A percentile compares a stretch with the other conserved stretches of the same genome.
These are phyloP conservation scores for Sporopachydermia lactativora DNA, from an alignment of 805 yeast genomes.

Conservation along the genomic window DNA sequence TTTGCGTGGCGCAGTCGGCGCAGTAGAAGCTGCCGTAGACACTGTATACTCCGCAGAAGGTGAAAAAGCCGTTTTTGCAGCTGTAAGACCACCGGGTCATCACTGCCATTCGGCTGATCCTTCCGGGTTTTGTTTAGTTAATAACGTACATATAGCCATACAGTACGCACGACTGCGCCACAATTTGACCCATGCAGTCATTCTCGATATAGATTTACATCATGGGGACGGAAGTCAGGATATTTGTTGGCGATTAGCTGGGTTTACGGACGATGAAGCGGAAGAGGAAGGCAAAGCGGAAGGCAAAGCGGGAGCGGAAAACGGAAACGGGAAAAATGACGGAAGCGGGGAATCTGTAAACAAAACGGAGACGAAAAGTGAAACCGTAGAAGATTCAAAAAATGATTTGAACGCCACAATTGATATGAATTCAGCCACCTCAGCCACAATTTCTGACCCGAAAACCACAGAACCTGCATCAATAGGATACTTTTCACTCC, in stretches of 20 bases:
- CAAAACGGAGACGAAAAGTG: slow-evolving; percentile 8
- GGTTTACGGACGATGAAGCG: slow-evolving; percentile 37
- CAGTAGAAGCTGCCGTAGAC: slow-evolving; percentile 61
- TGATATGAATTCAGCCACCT: too few relatives aligned
- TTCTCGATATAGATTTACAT: slow-evolving; percentile 71
- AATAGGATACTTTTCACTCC: slow-evolving; percentile 72
- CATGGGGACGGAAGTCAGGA: slow-evolving; percentile 89
- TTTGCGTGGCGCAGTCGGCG: slow-evolving; percentile 62
- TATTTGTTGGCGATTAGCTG: slow-evolving; percentile 69
- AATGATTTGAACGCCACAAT: too few relatives aligned
- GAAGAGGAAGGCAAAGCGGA: slow-evolving; percentile 9
- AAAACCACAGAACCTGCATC: slow-evolving; percentile 22
- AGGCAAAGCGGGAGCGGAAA: slow-evolving; percentile 12
- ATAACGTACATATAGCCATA: slow-evolving; percentile 69
- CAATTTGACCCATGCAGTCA: slow-evolving; percentile 66
- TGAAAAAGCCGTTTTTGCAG: slow-evolving; percentile 40
- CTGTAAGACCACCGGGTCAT: slow-evolving; percentile 76
- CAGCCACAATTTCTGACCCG: too few relatives aligned
- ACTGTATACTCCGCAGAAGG: slow-evolving; percentile 23
- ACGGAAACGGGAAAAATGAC: slow-evolving; percentile 23
- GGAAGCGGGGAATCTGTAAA: not conserved
- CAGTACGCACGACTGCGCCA: slow-evolving; percentile 56
- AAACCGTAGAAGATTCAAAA: slow-evolving; percentile 8
- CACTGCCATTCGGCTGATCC: slow-evolving; percentile 78
- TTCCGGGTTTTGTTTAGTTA: slow-evolving; percentile 70